phyloP scores from a whole-genome alignment of 2,329 filamentous ascomycete species.

The Ceratocystis albifundus region DNA sequence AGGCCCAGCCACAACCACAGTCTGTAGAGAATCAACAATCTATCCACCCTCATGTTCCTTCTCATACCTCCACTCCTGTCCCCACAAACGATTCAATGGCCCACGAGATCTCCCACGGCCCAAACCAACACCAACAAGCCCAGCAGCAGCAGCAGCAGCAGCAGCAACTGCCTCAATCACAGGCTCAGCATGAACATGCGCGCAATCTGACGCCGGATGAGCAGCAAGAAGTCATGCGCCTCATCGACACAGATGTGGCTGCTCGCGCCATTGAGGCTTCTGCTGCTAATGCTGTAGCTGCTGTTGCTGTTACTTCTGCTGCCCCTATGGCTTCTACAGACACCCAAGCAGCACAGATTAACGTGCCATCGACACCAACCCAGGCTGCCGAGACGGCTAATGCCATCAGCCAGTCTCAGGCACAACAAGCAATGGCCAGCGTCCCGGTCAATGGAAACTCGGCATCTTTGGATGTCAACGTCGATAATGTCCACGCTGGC shows the following conservation, averaged over 20 bases:
- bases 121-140: slow-evolving; percentile 9
- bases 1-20: slow-evolving; percentile 7
- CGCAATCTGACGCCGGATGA: slow-evolving; percentile 14
- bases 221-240: slow-evolving; percentile 21
- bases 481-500: slow-evolving; percentile 30
- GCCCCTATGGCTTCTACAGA: slow-evolving; percentile 22
- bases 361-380: slow-evolving; percentile 30
- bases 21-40: background rate
- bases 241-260: slow-evolving; percentile 21
- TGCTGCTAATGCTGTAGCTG: slow-evolving; percentile 34
- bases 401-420: slow-evolving; percentile 37
- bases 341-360: slow-evolving; percentile 17
- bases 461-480: slow-evolving; percentile 44
- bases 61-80: slow-evolving; percentile 12
- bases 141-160: slow-evolving; percentile 15
- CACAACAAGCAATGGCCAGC: slow-evolving; percentile 38
- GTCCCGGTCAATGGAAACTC: slow-evolving; percentile 41
- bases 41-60: slow-evolving; percentile 11
- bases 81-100: background rate
- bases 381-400: slow-evolving; percentile 28
- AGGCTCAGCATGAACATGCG: slow-evolving; percentile 12
- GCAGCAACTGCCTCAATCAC: slow-evolving; percentile 4
- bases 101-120: slow-evolving; percentile 14
- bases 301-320: slow-evolving; percentile 40
- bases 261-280: slow-evolving; percentile 21